Percentiles rank a stretch among this genome's conserved stretches.
These are phyloP conservation scores for Fusarium proliferatum DNA, from an alignment of 2,329 filamentous ascomycete genomes.

Conservation along the genomic window DNA sequence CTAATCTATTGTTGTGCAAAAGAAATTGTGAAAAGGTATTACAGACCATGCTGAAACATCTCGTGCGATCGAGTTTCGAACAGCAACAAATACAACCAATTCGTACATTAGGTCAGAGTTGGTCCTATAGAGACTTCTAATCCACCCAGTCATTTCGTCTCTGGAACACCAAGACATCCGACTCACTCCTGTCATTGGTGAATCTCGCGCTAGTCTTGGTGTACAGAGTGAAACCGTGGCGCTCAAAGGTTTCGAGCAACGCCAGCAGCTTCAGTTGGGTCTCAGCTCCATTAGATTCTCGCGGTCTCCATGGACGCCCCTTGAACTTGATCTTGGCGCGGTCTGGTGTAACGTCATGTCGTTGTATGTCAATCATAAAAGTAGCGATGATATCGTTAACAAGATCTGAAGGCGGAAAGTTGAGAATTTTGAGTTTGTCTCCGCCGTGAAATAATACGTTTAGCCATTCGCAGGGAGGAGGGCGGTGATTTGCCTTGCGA, in stretches of 20 bases:
- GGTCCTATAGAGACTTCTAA: neutral
- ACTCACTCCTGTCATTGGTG: neutral
- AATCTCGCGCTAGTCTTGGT: neutral
- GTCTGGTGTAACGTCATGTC: neutral
- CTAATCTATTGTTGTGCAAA: fast-evolving
- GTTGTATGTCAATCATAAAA: slow-evolving; percentile 6
- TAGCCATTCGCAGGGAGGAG: slow-evolving; percentile 6
- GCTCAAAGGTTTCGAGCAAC: slow-evolving; percentile 14
- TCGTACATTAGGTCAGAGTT: neutral
- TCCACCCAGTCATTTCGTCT: neutral
- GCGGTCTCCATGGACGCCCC: neutral
- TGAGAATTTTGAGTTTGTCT: slow-evolving; percentile 32
- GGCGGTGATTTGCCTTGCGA: neutral
- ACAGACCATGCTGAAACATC: neutral
- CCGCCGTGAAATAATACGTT: slow-evolving; percentile 16
- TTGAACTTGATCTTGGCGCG: slow-evolving; percentile 27
- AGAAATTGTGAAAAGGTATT: too few relatives aligned
- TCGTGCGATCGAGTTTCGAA: too few relatives aligned
- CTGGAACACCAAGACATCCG: slow-evolving; percentile 25
- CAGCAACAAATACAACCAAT: too few relatives aligned
- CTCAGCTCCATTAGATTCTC: neutral
- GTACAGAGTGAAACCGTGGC: slow-evolving; percentile 11
- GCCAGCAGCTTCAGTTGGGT: slow-evolving; percentile 16
- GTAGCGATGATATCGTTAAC: neutral
- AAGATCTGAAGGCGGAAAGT: neutral